A percentile compares a stretch with the other conserved stretches of the same genome.
Evolutionary conservation across 2,329 filamentous ascomycete genomes (phyloP).

Genomic region (Talaromyces atroroseus): DNA sequence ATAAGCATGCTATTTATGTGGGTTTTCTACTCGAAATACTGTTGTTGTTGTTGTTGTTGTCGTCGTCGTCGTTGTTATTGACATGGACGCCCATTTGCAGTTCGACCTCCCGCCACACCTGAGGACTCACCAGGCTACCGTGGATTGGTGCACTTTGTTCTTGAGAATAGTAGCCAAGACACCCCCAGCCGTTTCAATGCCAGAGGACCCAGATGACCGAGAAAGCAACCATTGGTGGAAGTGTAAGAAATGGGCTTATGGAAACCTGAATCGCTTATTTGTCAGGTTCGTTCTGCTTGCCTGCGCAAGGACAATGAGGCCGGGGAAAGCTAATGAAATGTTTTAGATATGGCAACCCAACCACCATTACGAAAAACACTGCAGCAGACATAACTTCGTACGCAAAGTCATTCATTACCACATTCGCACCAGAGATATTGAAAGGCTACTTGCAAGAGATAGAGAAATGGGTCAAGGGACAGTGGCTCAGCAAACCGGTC

Average conservation of each 20-base stretch:
- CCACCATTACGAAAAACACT: conserved; percentile 66
- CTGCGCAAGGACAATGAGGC: neutral
- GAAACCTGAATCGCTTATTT: conserved; percentile 92
- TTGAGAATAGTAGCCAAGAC: conserved; percentile 82
- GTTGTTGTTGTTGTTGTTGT: conserved; percentile 12
- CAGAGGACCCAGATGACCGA: conserved; percentile 74
- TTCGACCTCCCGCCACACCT: conserved; percentile 78
- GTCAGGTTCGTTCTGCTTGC: conserved; percentile 59
- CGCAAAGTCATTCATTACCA: conserved; percentile 83
- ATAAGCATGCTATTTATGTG: conserved; percentile 97
- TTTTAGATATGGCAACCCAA: conserved; percentile 79
- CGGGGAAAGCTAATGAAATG: neutral
- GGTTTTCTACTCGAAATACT: conserved; percentile 29
- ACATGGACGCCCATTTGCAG: conserved; percentile 44
- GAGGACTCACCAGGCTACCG: conserved; percentile 73
- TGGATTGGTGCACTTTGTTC: conserved; percentile 95
- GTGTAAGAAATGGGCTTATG: conserved; percentile 99
- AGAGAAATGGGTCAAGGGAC: conserved; percentile 95
- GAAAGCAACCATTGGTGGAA: conserved; percentile 99
- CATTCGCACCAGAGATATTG: conserved; percentile 91
- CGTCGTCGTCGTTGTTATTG: conserved; percentile 15
- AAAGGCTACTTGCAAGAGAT: conserved; percentile 92
- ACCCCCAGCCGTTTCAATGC: conserved; percentile 71
- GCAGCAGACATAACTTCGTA: conserved; percentile 72
- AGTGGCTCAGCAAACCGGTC: conserved; percentile 91